Evolutionary conservation across 179 eudicot species (phyloP), one percentile per base, ranked within the genome.

Genomic region (Beta lomatogona): DNA sequence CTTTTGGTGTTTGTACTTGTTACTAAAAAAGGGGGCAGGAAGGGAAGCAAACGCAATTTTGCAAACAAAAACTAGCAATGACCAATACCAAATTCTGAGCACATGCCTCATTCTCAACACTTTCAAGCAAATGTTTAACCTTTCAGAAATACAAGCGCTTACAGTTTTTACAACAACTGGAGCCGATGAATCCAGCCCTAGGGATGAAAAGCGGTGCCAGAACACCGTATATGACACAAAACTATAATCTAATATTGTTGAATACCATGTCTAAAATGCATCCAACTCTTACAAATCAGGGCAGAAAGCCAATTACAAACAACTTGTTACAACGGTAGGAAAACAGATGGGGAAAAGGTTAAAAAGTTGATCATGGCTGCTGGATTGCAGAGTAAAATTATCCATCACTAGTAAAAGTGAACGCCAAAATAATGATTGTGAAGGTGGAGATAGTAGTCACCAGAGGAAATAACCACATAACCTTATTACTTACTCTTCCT

Each of bases 401-500:
- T 52, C 98, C 99, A 48, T 93, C 98, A 75, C 94, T 91, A 0
- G 92, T 88, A 83, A 77, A 84, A 1, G 80, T 86, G 54, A 96
- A 92, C 68, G 97, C 95, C 77, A 94, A 80, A 83, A 93, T 83
- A 76, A 93, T 96, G 68, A 96, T 83, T n/a, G 86, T 85, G 36
- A 96, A 86, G 52, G 98, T 82, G 21, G 86, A 87, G 78, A 93
- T 66, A 73, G 91, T 90, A 57, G 93, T 96, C 13, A 83, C 91
- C 66, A 89, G 87, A 46, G 98, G 89, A 84, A 94, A 94, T 80
- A 92, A 73, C 92, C 93, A 92, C 91, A 85, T 87, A 45, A 83
- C 75, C 86, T 83, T 86, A 53, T 86, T 83, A 25, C 78, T 86
- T n/a, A 46, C 73, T 71, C 79, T 67, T 9, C 75, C 70, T 60